A percentile compares a stretch with the other conserved stretches of the same genome.
Evolutionary conservation across 2,329 filamentous ascomycete genomes (phyloP).

Genomic region (Colletotrichum camelliae): DNA sequence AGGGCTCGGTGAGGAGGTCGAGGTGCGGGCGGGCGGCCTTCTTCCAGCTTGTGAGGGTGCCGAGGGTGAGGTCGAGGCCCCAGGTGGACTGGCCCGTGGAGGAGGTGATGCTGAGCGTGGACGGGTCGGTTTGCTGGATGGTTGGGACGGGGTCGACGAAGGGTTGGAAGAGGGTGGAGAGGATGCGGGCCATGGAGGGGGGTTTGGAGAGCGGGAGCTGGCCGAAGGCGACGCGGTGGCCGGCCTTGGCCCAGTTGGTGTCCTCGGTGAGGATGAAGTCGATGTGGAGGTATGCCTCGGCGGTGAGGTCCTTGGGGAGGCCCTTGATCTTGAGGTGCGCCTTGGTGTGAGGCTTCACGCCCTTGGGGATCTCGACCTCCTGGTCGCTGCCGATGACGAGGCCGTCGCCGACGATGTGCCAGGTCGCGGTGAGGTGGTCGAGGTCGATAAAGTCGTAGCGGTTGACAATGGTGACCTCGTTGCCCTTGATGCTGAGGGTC

Average conservation of each 20-base stretch:
- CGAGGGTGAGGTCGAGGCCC: slow-evolving; percentile 48
- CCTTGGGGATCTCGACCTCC: slow-evolving; percentile 44
- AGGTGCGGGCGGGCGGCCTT: slow-evolving; percentile 30
- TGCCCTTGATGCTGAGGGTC: slow-evolving; percentile 47
- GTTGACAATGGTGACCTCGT: slow-evolving; percentile 53
- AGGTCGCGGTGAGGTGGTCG: slow-evolving; percentile 53
- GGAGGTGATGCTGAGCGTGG: slow-evolving; percentile 39
- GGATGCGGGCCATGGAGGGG: slow-evolving; percentile 28
- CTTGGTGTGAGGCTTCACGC: slow-evolving; percentile 49
- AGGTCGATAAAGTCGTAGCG: slow-evolving; percentile 60
- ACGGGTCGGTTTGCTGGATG: slow-evolving; percentile 2
- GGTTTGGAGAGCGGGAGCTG: slow-evolving; percentile 47
- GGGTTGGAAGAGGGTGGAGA: slow-evolving; percentile 12
- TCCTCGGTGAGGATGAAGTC: slow-evolving; percentile 47
- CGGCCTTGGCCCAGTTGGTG: slow-evolving; percentile 56
- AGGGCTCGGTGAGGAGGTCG: slow-evolving; percentile 50
- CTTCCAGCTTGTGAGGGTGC: slow-evolving; percentile 47
- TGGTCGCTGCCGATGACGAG: slow-evolving; percentile 33
- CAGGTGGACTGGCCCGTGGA: slow-evolving; percentile 41
- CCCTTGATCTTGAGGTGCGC: slow-evolving; percentile 36
- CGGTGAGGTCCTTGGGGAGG: slow-evolving; percentile 29
- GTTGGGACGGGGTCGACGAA: slow-evolving; percentile 9
- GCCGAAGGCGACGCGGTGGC: slow-evolving; percentile 58
- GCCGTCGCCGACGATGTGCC: slow-evolving; percentile 46
- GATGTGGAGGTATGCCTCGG: slow-evolving; percentile 54